A percentile compares a stretch with the other conserved stretches of the same genome.
phyloP scores from a whole-genome alignment of 768 basidiomycete species.

The Phylloporus sp. region DNA sequence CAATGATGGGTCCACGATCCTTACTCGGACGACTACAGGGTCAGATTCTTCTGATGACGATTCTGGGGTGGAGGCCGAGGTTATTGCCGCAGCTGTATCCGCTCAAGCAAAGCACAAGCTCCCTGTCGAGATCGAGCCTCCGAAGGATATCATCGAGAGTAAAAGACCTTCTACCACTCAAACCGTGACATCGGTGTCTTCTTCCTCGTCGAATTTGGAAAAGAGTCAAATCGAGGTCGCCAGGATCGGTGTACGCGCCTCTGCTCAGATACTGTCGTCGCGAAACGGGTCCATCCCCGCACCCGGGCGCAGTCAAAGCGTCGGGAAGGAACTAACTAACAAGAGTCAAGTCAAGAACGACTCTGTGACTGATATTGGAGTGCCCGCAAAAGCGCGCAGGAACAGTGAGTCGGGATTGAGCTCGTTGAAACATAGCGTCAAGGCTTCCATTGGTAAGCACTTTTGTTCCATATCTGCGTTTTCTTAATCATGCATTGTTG shows the following conservation, averaged over 20 bases:
- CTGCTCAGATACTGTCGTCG: conserved; percentile 26
- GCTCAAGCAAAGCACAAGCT: conserved; percentile 3
- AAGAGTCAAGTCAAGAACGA: conserved; percentile 6
- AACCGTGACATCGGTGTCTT: conserved; percentile 16
- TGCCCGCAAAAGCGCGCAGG: conserved; percentile 24
- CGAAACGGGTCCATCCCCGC: conserved; percentile 20
- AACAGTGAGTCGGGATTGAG: conserved; percentile 37
- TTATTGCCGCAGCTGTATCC: conserved; percentile 19
- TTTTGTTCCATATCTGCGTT: background rate
- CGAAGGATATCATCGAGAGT: conserved; percentile 2
- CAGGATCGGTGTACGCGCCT: conserved; percentile 24
- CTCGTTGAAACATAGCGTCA: conserved; percentile 65
- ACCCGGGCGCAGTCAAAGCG: conserved; percentile 10
- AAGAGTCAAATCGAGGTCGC: conserved; percentile 29
- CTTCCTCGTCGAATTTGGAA: conserved; percentile 22
- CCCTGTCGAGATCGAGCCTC: background rate
- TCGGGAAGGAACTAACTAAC: conserved; percentile 7
- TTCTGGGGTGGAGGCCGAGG: conserved; percentile 24
- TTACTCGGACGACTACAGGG: conserved; percentile 11
- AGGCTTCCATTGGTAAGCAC: conserved; percentile 63
- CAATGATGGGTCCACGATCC: conserved; percentile 28
- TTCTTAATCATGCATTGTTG: background rate
- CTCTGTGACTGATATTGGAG: conserved; percentile 17
- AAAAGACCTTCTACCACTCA: conserved; percentile 8
- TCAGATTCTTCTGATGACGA: conserved; percentile 25